Base-by-base conservation (phyloP, 73 alveolate genomes). In the Paraurostyla sp. region DNA sequence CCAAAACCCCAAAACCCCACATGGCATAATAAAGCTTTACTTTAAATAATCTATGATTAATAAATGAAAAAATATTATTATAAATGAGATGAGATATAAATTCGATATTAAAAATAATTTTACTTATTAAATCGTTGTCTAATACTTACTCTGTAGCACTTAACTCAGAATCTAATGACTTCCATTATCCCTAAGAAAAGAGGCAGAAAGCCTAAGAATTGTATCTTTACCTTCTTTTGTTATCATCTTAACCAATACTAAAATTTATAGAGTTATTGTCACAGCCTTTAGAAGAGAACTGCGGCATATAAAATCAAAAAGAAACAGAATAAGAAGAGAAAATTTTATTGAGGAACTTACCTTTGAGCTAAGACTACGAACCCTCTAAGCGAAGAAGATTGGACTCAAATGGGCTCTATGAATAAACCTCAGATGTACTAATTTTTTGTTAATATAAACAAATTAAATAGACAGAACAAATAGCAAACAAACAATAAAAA, bases 151-250 rank as follows among this genome's bases (percentile, higher is more conserved):
- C 32, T 7, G 23, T 15, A 2, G 32, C 51, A 43, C 76, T 11
- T 9, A 59, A 27, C 25, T 27, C 11, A 25, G 32, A 65, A 6
- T 35, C 41, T 13, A n/a, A 65, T 65, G 82, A 65, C 56, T 38
- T 32, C 56, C 3, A 65, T 65, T 15, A 2, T 65, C 9, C 82
- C 82, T 30, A 65, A 65, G 41, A 65, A 65, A 40, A 56, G 82
- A 6, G 82, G 59, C 82, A 65, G 82, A 65, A 65, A 40, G 33
- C 82, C 82, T 15, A 65, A 65, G 33, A 65, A 36, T 16, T 56
- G 82, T 65, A 65, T 4, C 42, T 18, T 38, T 22, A 15, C 20
- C 35, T 1, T 38, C 6, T 0, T 7, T 40, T 7, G 13, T 13
- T 38, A 40, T 38, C 42, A 15, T 9, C 6, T 6, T 13, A 15